Evolutionary conservation across 2,329 filamentous ascomycete genomes (phyloP), one percentile per base, ranked within the genome.

Genomic region (Venturiaceae sp.): DNA sequence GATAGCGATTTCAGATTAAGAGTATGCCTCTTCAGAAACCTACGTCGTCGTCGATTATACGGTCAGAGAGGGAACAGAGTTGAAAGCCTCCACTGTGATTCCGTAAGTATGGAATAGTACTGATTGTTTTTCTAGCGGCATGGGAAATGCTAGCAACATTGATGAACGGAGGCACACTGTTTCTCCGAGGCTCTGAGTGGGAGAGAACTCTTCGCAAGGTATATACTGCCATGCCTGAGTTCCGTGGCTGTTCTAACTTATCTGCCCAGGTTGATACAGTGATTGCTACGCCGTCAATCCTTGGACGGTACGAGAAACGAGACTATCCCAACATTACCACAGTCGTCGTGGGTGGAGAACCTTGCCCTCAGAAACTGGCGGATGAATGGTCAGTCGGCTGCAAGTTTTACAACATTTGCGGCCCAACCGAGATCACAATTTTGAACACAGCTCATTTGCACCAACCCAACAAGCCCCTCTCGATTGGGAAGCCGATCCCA

Each of bases 101-200:
- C 52, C 30, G 60, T 39, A 21, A 58, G 52, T 37, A 14, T 36
- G 57, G 60, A 52, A 57, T 54, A 19, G 6, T 34, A n/a, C n/a
- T n/a, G n/a, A n/a, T n/a, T n/a, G n/a, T n/a, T n/a, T n/a, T n/a
- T n/a, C 21, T 41, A 82, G 81, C 79, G 23, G 80, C 81, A 13
- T 84, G 82, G 81, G 81, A 84, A 62, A 79, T 83, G n/a, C 74
- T 84, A 8, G 76, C 74, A 1, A 78, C 76, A 55, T 68, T 83
- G 26, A 80, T 80, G 68, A 83, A 83, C 53, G 81, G 81, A 21
- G 81, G 81, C 5, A 83, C 80, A 3, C 69, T 83, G 47, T 71
- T 80, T 50, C 70, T 83, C 44, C 72, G 81, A 47, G 79, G 77
- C 1, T 74, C 77, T 2, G 67, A 73, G 50, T 83, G 80, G 80